Evolutionary conservation across 306 rosid species (phyloP).

Genomic region (Cucurbita maxima): DNA sequence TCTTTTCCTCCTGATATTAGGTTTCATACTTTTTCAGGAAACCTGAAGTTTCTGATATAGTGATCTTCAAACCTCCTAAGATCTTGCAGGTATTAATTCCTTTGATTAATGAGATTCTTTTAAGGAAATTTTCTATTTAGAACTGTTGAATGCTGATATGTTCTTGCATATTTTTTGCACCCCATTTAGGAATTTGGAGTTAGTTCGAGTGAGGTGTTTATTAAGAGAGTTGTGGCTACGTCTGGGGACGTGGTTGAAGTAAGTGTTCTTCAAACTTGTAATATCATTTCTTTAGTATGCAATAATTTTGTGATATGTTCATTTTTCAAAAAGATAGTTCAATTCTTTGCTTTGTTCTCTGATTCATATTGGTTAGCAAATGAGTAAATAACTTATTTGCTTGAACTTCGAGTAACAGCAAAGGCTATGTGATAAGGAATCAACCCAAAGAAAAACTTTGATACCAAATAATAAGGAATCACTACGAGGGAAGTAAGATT

Average conservation of each 20-base stretch:
- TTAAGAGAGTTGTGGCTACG: no score
- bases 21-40: constrained; percentile 72
- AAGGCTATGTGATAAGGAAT: neutral
- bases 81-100: constrained; percentile 47
- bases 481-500: no score
- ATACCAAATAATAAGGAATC: no score
- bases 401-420: neutral
- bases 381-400: neutral
- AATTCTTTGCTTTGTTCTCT: neutral
- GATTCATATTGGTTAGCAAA: neutral
- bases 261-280: constrained; percentile 6
- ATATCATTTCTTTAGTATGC: neutral
- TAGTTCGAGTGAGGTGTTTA: no score
- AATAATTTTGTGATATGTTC: neutral
- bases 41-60: constrained; percentile 90
- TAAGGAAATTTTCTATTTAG: neutral
- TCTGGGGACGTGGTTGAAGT: constrained; percentile 36
- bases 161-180: no score
- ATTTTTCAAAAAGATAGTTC: neutral
- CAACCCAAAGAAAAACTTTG: no score
- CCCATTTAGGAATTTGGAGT: no score
- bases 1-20: constrained; percentile 24
- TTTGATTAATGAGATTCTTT: neutral
- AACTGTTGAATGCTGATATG: neutral
- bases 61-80: constrained; percentile 73